phyloP scores from a whole-genome alignment of 2,329 filamentous ascomycete species.

The Didymella exigua region DNA sequence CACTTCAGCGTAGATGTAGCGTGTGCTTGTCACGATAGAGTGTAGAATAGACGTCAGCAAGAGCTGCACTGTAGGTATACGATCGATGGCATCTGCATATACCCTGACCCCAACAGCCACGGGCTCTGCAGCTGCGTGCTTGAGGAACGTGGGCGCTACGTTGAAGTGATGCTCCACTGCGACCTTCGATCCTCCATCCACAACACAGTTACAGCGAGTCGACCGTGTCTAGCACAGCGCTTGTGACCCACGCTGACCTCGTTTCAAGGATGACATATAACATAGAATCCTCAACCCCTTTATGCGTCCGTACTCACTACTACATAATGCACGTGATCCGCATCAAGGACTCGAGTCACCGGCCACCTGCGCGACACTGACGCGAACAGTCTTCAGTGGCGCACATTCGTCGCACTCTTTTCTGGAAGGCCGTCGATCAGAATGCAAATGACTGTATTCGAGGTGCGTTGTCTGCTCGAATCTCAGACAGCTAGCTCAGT shows the following conservation, averaged over 20 bases:
- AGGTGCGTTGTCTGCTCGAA: neutral
- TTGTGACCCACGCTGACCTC: neutral
- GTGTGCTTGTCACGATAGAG: neutral
- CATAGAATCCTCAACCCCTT: neutral
- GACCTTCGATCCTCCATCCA: neutral
- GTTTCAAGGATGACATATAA: neutral
- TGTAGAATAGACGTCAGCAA: conserved; percentile 10
- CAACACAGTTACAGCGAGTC: neutral
- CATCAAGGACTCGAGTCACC: neutral
- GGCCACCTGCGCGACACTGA: neutral
- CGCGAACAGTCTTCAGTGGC: neutral
- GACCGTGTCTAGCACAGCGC: neutral
- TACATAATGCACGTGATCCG: neutral
- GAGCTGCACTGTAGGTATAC: neutral
- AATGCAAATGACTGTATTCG: neutral
- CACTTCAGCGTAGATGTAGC: conserved; percentile 14
- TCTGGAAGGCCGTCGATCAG: neutral
- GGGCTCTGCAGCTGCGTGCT: neutral
- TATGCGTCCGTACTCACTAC: neutral
- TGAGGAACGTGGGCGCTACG: neutral
- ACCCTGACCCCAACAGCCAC: too few species aligned
- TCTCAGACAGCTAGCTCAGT: neutral
- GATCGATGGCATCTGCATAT: too few species aligned
- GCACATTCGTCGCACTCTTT: neutral
- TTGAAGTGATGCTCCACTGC: neutral